These are phyloP conservation scores for Chaetomiaceae sp. DNA, from an alignment of 2,329 filamentous ascomycete genomes.

Conservation along the genomic window DNA sequence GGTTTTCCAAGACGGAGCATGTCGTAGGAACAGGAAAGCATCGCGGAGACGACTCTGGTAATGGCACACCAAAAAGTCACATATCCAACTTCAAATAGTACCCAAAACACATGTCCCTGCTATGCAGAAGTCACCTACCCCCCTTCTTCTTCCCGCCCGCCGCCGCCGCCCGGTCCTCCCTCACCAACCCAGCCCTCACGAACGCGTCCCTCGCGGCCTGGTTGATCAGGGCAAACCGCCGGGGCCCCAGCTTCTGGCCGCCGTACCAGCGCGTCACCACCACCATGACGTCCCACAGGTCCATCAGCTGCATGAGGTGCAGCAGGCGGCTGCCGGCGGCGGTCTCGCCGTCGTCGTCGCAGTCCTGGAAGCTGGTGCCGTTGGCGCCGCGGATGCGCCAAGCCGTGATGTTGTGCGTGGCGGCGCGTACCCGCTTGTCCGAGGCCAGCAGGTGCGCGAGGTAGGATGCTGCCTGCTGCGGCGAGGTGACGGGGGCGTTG, in stretches of 20 bases:
- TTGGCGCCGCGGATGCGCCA: slow-evolving; percentile 70
- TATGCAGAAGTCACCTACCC: slow-evolving; percentile 25
- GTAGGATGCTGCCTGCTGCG: slow-evolving; percentile 63
- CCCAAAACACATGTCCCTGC: too few species aligned
- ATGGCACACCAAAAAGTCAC: too few species aligned
- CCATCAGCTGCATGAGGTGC: slow-evolving; percentile 91
- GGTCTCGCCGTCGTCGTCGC: slow-evolving; percentile 91
- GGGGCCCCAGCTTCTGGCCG: slow-evolving; percentile 79
- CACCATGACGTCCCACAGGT: slow-evolving; percentile 86
- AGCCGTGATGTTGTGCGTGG: slow-evolving; percentile 92
- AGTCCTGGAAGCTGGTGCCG: slow-evolving; percentile 69
- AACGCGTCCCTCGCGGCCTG: slow-evolving; percentile 76
- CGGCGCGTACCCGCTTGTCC: slow-evolving; percentile 77
- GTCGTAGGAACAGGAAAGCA: too few species aligned
- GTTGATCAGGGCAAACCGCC: slow-evolving; percentile 88
- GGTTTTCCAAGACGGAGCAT: too few species aligned
- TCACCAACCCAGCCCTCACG: slow-evolving; percentile 61
- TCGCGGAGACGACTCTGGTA: too few species aligned
- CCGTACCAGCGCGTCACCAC: slow-evolving; percentile 96
- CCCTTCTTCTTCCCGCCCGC: slow-evolving; percentile 41
- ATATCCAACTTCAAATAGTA: too few species aligned
- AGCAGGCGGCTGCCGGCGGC: slow-evolving; percentile 81
- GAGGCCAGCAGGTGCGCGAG: slow-evolving; percentile 70
- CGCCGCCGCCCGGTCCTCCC: slow-evolving; percentile 34
- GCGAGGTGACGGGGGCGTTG: slow-evolving; percentile 61